Base-by-base conservation (phyloP, 208 protist genomes). In the Angomonas deanei region DNA sequence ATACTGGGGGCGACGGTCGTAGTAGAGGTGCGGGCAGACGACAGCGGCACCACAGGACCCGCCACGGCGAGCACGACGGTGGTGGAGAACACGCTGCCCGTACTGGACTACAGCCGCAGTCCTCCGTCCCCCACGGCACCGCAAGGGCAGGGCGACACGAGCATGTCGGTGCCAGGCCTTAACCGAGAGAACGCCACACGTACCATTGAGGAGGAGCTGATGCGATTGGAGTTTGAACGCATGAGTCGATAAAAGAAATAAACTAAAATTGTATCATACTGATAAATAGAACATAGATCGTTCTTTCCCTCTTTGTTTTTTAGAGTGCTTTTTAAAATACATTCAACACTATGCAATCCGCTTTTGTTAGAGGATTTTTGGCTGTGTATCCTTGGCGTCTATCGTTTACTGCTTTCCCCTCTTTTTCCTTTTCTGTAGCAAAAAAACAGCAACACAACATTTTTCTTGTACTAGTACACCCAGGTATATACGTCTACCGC, bases 191-290 rank as follows among this genome's bases (percentile, higher is more conserved):
- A 50, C 55, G 53, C 53, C 31, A 38, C 55, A 60, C 55, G 28
- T 10, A 60, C 82, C 11, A 78, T 93, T 49, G 86, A 86, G 38
- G 68, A 90, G 72, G 80, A 88, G 61, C 67, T 93, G 59, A 71
- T 93, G 58, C 71, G 75, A 13, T 54, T 86, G 3, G 80, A 82
- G 24, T 83, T 57, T 56, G 53, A 56, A 21, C 48, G 36, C 6
- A 31, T 61, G 32, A 6, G 32, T 47, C 1, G 10, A 17, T 31
- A 24, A 6, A 13, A 47, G 5, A 23, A 32, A n/a, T 58, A 11
- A 19, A 34, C 36, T 26, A 19, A 3, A n/a, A 19, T 23, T 36
- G 24, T 32, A 8, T 3, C 2, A 23, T 26, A 36, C 31, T 11
- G 13, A 53, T 11, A 21, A 53, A 23, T 53, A n/a, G n/a, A n/a